A percentile compares a stretch with the other conserved stretches of the same genome.
phyloP scores from a whole-genome alignment of 2,329 filamentous ascomycete species.

The Penicillium fuscoglaucum region DNA sequence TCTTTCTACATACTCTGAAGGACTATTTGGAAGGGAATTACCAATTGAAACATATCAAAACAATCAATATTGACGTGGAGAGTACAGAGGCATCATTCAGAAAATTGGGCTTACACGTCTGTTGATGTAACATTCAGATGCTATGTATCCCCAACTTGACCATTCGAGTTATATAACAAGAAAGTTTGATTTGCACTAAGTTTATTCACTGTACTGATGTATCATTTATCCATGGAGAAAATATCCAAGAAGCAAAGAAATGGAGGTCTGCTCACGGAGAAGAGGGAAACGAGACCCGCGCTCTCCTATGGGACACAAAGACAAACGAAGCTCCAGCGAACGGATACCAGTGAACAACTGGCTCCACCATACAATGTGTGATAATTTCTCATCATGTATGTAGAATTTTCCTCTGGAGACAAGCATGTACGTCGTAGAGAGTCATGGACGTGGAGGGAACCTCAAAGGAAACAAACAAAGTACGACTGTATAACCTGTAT shows the following conservation, averaged over 20 bases:
- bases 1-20: background rate
- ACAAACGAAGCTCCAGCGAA: background rate
- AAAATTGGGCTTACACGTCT: background rate
- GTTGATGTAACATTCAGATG: background rate
- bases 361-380: background rate
- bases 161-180: background rate
- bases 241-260: background rate
- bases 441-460: background rate
- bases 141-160: background rate
- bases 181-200: background rate
- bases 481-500: background rate
- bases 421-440: background rate
- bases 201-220: background rate
- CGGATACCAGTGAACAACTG: background rate
- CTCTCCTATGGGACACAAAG: background rate
- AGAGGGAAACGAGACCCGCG: background rate
- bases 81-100: background rate
- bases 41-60: background rate
- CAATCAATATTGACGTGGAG: background rate
- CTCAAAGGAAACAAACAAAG: background rate
- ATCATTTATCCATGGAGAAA: too few species aligned
- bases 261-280: background rate
- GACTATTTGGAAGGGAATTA: background rate
- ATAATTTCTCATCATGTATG: background rate
- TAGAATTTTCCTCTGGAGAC: background rate